phyloP scores from a whole-genome alignment of 2,329 filamentous ascomycete genomes.

The Pseudopyricularia cyperi region DNA sequence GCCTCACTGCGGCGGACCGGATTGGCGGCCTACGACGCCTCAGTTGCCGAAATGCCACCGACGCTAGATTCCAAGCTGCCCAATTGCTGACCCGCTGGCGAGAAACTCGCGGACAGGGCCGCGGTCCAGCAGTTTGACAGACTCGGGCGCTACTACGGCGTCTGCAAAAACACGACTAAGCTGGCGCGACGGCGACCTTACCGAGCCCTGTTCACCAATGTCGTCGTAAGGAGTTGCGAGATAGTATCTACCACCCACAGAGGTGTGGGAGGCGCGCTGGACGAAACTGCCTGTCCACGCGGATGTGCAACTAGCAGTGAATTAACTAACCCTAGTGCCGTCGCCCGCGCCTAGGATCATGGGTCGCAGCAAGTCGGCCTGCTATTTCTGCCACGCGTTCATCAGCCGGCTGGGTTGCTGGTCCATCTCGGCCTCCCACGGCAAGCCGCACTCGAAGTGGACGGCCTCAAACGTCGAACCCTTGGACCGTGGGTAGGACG shows the following conservation, averaged over 20 bases:
- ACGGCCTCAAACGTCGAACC: neutral
- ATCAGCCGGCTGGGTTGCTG: constrained; percentile 1
- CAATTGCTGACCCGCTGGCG: neutral
- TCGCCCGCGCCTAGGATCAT: constrained; percentile 1
- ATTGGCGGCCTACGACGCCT: neutral
- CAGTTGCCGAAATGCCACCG: neutral
- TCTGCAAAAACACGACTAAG: constrained; percentile 1
- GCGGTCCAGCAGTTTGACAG: constrained; percentile 1
- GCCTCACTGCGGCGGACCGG: neutral
- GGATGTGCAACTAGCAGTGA: constrained; percentile 3
- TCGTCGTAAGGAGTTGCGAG: neutral
- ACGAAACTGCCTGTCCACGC: constrained; percentile 1
- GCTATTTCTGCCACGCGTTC: constrained; percentile 1
- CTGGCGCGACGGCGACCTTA: neutral
- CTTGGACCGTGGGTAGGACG: neutral
- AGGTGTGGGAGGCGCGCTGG: neutral
- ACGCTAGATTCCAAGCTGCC: neutral
- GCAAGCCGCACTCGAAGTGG: constrained; percentile 1
- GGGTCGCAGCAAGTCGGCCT: constrained; percentile 4
- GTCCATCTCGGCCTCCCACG: neutral
- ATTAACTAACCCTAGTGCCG: neutral
- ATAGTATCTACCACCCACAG: neutral
- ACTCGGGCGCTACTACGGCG: constrained; percentile 2
- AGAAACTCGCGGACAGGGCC: neutral
- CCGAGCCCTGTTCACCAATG: neutral